Conservation (phyloP, 1,284 basidiomycete genomes). For the Rhodotorula sp. region DNA sequence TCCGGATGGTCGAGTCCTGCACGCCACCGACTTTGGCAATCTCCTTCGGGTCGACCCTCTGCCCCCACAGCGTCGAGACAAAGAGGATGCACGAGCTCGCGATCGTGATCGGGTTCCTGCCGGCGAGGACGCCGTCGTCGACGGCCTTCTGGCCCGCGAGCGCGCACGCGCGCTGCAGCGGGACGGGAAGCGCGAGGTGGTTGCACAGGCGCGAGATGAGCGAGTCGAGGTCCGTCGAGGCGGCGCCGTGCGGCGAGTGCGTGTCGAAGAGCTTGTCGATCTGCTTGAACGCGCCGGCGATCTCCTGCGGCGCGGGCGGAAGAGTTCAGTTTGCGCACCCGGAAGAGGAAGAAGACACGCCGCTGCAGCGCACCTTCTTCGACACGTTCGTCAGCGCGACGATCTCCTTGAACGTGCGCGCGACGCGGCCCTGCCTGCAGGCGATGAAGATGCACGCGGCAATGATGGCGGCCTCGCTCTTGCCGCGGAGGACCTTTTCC, state of each 20-base stretch:
- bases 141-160: constrained; percentile 82
- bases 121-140: constrained; percentile 83
- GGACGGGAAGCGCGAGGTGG: constrained; percentile 82
- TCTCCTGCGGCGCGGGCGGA: constrained; percentile 53
- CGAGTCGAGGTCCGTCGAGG: constrained; percentile 63
- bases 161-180: constrained; percentile 76
- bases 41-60: constrained; percentile 73
- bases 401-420: constrained; percentile 93
- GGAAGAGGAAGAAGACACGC: no score
- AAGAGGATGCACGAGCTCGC: constrained; percentile 95
- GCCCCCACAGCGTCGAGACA: constrained; percentile 77
- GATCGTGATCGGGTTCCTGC: constrained; percentile 91
- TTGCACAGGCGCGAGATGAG: constrained; percentile 93
- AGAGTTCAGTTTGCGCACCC: not conserved
- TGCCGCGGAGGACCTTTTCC: constrained; percentile 87
- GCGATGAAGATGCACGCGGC: constrained; percentile 98
- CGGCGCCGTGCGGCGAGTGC: constrained; percentile 36
- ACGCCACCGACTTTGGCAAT: constrained; percentile 94
- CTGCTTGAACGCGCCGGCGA: constrained; percentile 92
- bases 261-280: constrained; percentile 86
- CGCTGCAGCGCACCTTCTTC: constrained; percentile 67
- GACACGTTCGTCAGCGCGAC: constrained; percentile 88
- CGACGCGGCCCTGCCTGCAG: constrained; percentile 89
- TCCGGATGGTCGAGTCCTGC: constrained; percentile 94
- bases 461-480: constrained; percentile 87